Base-by-base conservation (phyloP, 78 protist genomes). In the Ministeria vibrans region DNA sequence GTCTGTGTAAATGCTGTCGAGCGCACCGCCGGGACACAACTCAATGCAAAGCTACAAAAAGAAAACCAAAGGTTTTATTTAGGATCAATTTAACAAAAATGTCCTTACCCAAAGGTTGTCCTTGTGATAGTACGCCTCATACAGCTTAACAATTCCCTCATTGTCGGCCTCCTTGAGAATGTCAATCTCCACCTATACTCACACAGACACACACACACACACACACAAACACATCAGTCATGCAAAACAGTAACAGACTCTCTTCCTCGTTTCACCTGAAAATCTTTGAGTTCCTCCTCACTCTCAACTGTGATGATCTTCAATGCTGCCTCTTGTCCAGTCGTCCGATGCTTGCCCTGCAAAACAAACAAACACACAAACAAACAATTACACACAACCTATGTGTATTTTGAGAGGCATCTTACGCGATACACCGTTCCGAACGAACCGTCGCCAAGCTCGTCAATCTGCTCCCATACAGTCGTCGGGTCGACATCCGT, bases 11-110 rank as follows among this genome's bases (percentile, higher is more conserved):
- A 92, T 77, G 55, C 91, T 90, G 25, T 83, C 70, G 15, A 90
- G 83, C 28, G 92, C 86, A 7, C 97, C 97, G 39, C 93, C 97
- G 11, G 87, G 95, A 71, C 93, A 90, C 68, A 77, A 88, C 66
- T 94, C 97, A 86, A 92, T 87, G n/a, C 80, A 90, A 78, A 92
- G 88, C 95, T 84, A 43, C 9, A 61, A 7, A 15, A 7, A 61
- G 11, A 28, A 11, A 28, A 7, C 9, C 20, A 61, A 18, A 61
- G 20, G 6, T 61, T 23, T 5, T 5, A 18, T 18, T 7, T 18
- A n/a, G 11, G 9, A 11, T 23, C 68, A 61, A 7, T 23, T 13
- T 23, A 7, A 15, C 20, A 61, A 7, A 11, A 15, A 61, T 18
- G 6, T 2, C 51, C 78, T 5, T 46, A 87, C 90, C 93, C 93